These are phyloP conservation scores for Starmerella scarabaei DNA, from an alignment of 805 yeast genomes.

Conservation along the genomic window DNA sequence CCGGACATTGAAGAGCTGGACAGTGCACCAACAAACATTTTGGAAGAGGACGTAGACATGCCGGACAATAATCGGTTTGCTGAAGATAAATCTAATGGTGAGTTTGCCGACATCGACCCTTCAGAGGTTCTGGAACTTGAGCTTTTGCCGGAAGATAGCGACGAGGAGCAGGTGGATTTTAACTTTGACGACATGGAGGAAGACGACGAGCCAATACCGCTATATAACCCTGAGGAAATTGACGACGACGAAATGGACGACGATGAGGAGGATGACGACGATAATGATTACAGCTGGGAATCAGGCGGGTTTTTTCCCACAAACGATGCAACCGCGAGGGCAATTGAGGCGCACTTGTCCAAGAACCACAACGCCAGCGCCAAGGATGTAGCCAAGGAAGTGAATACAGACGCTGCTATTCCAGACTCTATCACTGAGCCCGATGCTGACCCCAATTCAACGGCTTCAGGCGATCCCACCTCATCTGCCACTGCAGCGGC, in stretches of 20 bases:
- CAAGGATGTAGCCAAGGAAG: not conserved
- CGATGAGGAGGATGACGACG: conserved; percentile 27
- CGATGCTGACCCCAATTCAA: not conserved
- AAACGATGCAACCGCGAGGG: conserved; percentile 11
- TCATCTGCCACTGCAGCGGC: not conserved
- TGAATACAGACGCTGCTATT: not conserved
- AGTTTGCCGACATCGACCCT: conserved; percentile 15
- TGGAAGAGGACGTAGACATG: conserved; percentile 1
- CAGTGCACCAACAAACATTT: not conserved
- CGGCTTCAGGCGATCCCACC: not conserved
- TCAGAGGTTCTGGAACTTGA: conserved; percentile 25
- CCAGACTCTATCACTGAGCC: not conserved
- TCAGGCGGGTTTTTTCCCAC: conserved; percentile 28
- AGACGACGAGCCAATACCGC: conserved; percentile 28
- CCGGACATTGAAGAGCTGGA: not conserved
- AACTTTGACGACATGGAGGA: conserved; percentile 40
- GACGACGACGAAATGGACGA: conserved; percentile 30
- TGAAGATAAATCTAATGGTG: conserved; percentile 12
- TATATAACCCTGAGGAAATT: conserved; percentile 20
- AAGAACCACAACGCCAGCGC: not conserved
- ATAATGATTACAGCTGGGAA: conserved; percentile 30
- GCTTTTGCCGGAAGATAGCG: conserved; percentile 15
- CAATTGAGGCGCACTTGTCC: conserved; percentile 11
- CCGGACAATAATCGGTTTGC: not conserved
- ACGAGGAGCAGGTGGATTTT: conserved; percentile 47